Evolutionary conservation across 306 rosid species (phyloP).

Genomic region (Fagus crenata): DNA sequence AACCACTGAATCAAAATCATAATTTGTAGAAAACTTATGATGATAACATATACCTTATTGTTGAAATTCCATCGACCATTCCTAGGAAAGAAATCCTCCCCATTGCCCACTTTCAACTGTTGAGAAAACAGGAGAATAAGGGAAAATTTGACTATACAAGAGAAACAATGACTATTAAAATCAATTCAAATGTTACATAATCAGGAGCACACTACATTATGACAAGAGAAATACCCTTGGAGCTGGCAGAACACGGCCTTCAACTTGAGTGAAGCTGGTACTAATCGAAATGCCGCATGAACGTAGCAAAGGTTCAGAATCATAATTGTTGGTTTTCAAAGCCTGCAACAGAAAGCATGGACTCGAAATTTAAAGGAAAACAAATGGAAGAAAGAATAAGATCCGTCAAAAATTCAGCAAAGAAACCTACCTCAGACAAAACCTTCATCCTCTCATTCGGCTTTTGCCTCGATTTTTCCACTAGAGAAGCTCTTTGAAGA

Average conservation of each 20-base stretch:
- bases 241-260: constrained; percentile 83
- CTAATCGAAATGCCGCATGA: constrained; percentile 62
- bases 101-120: constrained; percentile 80
- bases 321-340: constrained; percentile 63
- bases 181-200: too few species aligned
- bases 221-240: constrained; percentile 58
- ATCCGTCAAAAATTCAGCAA: background rate
- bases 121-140: background rate
- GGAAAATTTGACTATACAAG: background rate
- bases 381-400: background rate
- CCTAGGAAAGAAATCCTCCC: constrained; percentile 78
- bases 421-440: constrained; percentile 55
- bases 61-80: constrained; percentile 96
- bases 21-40: background rate
- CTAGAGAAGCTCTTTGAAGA: constrained; percentile 75
- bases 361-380: background rate
- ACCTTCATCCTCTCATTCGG: constrained; percentile 84
- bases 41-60: constrained; percentile 52
- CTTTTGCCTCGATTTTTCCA: constrained; percentile 92
- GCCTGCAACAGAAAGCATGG: constrained; percentile 48
- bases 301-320: constrained; percentile 68
- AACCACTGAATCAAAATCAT: background rate
- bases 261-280: constrained; percentile 62
- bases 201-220: background rate
- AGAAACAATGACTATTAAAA: background rate